Evolutionary conservation across 2,329 filamentous ascomycete species (phyloP).

Genomic region (Corynespora cassiicola): DNA sequence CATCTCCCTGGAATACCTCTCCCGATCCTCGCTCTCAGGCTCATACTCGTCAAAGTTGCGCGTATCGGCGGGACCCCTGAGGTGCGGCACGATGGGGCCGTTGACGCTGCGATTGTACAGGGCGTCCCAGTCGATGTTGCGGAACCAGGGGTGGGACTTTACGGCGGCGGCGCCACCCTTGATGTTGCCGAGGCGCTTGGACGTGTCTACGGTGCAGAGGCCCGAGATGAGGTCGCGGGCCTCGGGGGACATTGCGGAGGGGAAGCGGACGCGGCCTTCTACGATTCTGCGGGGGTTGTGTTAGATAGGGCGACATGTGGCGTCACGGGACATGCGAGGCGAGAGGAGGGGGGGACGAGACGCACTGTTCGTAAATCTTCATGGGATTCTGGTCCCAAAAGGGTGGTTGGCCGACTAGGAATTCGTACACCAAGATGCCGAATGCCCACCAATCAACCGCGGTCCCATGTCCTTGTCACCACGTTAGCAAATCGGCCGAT

Average conservation of each 20-base stretch:
- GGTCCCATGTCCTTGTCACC: constrained; percentile 61
- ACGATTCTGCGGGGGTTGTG: constrained; percentile 66
- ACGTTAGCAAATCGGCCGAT: constrained; percentile 22
- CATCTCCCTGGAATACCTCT: constrained; percentile 74
- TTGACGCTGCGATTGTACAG: constrained; percentile 68
- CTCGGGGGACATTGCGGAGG: constrained; percentile 69
- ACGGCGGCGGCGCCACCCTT: constrained; percentile 74
- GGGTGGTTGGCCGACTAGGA: constrained; percentile 82
- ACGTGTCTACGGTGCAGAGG: constrained; percentile 80
- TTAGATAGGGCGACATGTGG: constrained; percentile 2
- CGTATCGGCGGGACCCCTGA: constrained; percentile 75
- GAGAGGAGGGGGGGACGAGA: not conserved
- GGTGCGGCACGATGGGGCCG: constrained; percentile 78
- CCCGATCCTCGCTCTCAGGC: constrained; percentile 71
- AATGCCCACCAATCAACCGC: constrained; percentile 90
- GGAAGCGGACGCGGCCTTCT: constrained; percentile 77
- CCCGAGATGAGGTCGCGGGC: constrained; percentile 78
- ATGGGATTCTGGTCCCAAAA: constrained; percentile 89
- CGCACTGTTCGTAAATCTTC: constrained; percentile 77
- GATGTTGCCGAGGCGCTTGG: constrained; percentile 78
- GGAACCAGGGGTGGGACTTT: constrained; percentile 79
- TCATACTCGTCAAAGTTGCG: constrained; percentile 84
- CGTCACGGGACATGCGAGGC: constrained; percentile 1
- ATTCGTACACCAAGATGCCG: constrained; percentile 84
- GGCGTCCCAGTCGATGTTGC: constrained; percentile 75